These are phyloP conservation scores for Umbelopsis isabellina DNA, from an alignment of 192 early-diverging fungal genomes.

Conservation along the genomic window DNA sequence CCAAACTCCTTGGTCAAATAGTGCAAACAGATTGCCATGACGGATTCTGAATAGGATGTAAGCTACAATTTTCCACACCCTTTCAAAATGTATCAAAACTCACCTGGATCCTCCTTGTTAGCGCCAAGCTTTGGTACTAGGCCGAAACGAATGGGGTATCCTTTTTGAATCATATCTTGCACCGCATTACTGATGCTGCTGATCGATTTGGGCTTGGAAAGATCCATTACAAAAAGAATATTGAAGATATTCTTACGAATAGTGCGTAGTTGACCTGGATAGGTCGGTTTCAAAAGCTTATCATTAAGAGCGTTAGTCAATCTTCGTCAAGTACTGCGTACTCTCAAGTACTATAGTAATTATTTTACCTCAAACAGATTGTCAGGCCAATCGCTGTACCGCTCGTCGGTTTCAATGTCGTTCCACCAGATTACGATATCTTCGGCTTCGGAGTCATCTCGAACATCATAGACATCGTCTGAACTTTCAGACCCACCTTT, in stretches of 20 bases:
- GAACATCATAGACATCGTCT: constrained; percentile 74
- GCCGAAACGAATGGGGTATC: constrained; percentile 87
- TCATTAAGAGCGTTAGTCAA: background rate
- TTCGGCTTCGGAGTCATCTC: constrained; percentile 55
- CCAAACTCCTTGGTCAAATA: constrained; percentile 43
- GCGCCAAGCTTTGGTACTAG: constrained; percentile 68
- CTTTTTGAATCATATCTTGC: constrained; percentile 62
- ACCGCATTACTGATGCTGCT: constrained; percentile 63
- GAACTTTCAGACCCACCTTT: constrained; percentile 28
- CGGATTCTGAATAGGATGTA: constrained; percentile 34
- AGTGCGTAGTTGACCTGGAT: constrained; percentile 72
- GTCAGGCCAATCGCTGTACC: constrained; percentile 73
- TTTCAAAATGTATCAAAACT: constrained; percentile 20
- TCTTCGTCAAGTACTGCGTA: too few relatives aligned
- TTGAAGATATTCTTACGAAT: constrained; percentile 81
- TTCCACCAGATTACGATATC: constrained; percentile 84
- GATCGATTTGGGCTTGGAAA: constrained; percentile 61
- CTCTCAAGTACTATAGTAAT: background rate
- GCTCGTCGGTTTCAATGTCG: constrained; percentile 83
- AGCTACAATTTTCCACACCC: background rate
- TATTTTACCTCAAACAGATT: constrained; percentile 49
- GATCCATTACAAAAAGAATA: constrained; percentile 73
- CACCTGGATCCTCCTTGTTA: constrained; percentile 43
- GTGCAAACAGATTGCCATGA: constrained; percentile 43
- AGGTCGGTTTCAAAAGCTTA: constrained; percentile 62